Base-by-base conservation (phyloP, 1,284 basidiomycete species). In the Ceratobasidium sp. region DNA sequence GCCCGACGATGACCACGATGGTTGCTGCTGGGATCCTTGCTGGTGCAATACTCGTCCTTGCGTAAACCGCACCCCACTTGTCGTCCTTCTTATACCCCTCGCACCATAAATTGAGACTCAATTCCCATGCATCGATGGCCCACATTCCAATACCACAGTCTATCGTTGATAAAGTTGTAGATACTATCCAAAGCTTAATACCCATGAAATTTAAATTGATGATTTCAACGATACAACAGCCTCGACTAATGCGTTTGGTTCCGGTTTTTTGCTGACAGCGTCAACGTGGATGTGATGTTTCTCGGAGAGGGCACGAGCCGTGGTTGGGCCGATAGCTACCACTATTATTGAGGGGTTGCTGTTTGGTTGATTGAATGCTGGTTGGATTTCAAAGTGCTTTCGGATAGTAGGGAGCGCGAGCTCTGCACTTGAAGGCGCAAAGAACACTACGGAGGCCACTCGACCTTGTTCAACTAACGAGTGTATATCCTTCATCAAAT, bases 261-360 rank as follows among this genome's bases (percentile, higher is more conserved):
- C 85, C 0, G 91, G 90, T 69, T 85, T 88, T 5, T 79, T 71
- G 0, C 91, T 80, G 10, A 86, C 82, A 1, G 83, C 87, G 69
- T 87, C 84, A 0, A 91, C 89, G 3, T 73, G 74, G 34, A 90
- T 72, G 16, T 78, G 74, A 6, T 88, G 77, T 50, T 82, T 80
- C 21, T 86, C 82, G 4, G 76, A 79, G 26, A 92, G 79, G 78
- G 83, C 88, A 1, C 80, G 77, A 0, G 84, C 80, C 0, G 90
- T 92, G 18, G 89, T 90, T 0, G 87, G 86, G 0, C 91, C 91
- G 72, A 93, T 92, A 1, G 85, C 85, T 14, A 88, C 90, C 21
- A 88, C 78, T 16, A 78, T 80, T 34, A 80, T 76, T 4, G 60
- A 73, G 74, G 36, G 76, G 23, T 53, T 59, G 59, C 59, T 45